phyloP scores from a whole-genome alignment of 139 green algal genomes.

The Auxenochlorella protothecoides region DNA sequence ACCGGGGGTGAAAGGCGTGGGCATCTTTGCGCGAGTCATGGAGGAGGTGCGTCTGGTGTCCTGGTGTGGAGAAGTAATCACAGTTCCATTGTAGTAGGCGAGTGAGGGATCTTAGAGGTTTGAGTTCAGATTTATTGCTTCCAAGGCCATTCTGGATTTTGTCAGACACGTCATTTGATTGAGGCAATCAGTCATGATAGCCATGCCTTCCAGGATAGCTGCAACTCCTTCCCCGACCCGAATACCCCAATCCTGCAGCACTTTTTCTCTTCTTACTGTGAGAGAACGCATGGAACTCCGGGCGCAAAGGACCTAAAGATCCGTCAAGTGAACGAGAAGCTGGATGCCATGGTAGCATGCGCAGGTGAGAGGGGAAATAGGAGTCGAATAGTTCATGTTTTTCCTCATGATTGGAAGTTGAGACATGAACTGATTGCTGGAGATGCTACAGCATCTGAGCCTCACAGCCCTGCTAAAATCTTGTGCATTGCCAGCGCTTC shows the following conservation, averaged over 20 bases:
- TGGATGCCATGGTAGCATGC: not conserved
- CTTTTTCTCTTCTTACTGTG: not conserved
- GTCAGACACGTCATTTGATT: too few relatives aligned
- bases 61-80: too few relatives aligned
- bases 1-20: not conserved
- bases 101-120: too few relatives aligned
- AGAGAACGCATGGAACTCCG: not conserved
- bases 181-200: too few relatives aligned
- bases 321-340: not conserved
- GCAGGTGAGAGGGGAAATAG: not conserved
- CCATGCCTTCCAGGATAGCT: too few relatives aligned
- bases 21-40: not conserved
- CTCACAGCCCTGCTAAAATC: not conserved
- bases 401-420: too few relatives aligned
- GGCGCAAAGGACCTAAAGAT: not conserved
- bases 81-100: too few relatives aligned
- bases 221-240: not conserved
- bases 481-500: too few relatives aligned
- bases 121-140: too few relatives aligned
- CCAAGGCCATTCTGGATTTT: too few relatives aligned
- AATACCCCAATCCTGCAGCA: not conserved
- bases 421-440: too few relatives aligned
- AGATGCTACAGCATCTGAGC: not conserved
- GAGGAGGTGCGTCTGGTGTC: not conserved
- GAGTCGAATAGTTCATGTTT: too few relatives aligned